Evolutionary conservation across 306 rosid genomes (phyloP).

Genomic region (Coriaria nepalensis): DNA sequence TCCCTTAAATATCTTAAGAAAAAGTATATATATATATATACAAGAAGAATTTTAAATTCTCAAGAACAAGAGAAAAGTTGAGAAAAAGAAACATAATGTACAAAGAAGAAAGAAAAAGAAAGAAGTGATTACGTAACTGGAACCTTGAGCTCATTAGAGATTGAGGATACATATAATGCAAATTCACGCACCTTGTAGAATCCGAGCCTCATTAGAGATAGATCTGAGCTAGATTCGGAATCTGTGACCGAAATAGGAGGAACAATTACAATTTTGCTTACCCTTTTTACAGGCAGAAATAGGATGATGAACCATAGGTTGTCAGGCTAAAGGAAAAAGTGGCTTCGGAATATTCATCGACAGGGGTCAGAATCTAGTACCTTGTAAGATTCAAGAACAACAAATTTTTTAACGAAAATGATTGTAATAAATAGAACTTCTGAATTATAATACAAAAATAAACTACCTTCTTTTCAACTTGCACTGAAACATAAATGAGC

Average conservation of each 20-base stretch:
- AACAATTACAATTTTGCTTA: conserved; percentile 9
- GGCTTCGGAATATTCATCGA: conserved; percentile 90
- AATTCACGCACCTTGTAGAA: conserved; percentile 95
- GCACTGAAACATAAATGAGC: too few species aligned
- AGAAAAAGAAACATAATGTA: conserved; percentile 4
- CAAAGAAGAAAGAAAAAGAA: conserved; percentile 1
- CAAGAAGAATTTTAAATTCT: conserved; percentile 6
- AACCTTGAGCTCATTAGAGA: conserved; percentile 83
- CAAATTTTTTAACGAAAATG: not conserved
- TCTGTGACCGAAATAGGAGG: conserved; percentile 38
- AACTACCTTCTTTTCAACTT: too few species aligned
- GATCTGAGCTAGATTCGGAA: conserved; percentile 73
- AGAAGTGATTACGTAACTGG: conserved; percentile 56
- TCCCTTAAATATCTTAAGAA: conserved; percentile 68
- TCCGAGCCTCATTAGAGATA: conserved; percentile 80
- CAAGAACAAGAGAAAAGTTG: not conserved
- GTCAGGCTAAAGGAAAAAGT: conserved; percentile 92
- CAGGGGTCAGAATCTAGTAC: conserved; percentile 90
- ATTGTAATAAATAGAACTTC: too few species aligned
- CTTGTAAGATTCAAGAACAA: conserved; percentile 22
- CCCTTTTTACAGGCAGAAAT: conserved; percentile 92
- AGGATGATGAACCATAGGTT: conserved; percentile 96
- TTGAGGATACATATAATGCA: conserved; percentile 63
- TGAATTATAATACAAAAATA: too few species aligned
- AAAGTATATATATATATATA: too few species aligned